Percentiles rank a stretch among this genome's conserved stretches.
Evolutionary conservation across 179 eudicot species (phyloP).

Genomic region (Corrigiola litoralis): DNA sequence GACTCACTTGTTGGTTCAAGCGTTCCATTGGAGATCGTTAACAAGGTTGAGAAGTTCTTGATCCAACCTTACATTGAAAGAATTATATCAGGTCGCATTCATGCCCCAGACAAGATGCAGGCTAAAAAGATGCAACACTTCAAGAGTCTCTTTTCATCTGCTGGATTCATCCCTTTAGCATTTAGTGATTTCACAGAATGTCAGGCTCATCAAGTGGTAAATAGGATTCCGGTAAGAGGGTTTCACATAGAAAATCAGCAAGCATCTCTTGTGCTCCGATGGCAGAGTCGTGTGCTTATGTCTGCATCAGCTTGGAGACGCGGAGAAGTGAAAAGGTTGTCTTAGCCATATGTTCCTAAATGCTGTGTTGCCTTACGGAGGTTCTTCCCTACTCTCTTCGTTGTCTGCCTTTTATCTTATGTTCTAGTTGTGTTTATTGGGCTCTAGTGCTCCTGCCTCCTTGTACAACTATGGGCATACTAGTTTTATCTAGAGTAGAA

Average conservation of each 20-base stretch:
- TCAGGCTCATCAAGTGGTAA: conserved; percentile 14
- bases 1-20: conserved; percentile 12
- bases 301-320: conserved; percentile 17
- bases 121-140: conserved; percentile 13
- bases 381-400: not conserved
- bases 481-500: conserved; percentile 11
- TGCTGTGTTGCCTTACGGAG: not conserved
- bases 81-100: conserved; percentile 7
- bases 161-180: conserved; percentile 12
- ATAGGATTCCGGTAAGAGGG: conserved; percentile 9
- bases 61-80: conserved; percentile 16
- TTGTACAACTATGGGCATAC: not conserved
- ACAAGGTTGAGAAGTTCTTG: conserved; percentile 10
- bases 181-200: conserved; percentile 17
- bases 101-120: conserved; percentile 20
- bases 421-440: not conserved
- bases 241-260: conserved; percentile 16
- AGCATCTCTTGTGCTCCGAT: conserved; percentile 17
- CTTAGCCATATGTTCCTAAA: not conserved
- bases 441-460: not conserved
- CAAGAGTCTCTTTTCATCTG: conserved; percentile 15
- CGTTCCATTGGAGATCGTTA: not conserved
- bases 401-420: not conserved
- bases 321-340: not conserved
- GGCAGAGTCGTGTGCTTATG: conserved; percentile 17